Evolutionary conservation across 2,329 filamentous ascomycete species (phyloP), one percentile per base, ranked within the genome.

Genomic region (Emmonsiellopsis sp.): DNA sequence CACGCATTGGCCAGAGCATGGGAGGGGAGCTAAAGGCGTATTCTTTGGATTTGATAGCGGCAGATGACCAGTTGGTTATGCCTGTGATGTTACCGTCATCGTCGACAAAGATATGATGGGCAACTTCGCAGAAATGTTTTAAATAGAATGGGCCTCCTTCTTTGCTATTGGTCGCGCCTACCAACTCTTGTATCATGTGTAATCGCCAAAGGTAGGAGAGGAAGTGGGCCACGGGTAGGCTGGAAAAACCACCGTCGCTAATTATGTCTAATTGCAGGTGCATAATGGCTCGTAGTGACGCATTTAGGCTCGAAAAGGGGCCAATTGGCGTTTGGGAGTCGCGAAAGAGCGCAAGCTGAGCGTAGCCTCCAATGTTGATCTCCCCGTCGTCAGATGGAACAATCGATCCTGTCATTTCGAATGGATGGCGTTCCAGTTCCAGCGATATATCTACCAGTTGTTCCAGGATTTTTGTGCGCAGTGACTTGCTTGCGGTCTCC

Each of bases 141-240:
- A 51, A 39, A 32, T 42, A 51, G 42, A 51, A 51, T 17, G 49
- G 49, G 0, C 49, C 49, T n/a, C 49, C 49, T 34, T 51, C 49
- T 13, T 42, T 14, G 49, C 49, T 51, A 8, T 51, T 43, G 17
- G 39, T 43, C 39, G 37, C 42, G 14, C 21, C 37, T 6, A 51
- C 39, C 8, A 51, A 37, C 21, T 51, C 49, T 2, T 37, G 39
- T 21, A 51, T 51, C 39, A 14, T 51, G 39, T 42, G 37, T 6
- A 51, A 32, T 32, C 49, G 49, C 49, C 49, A 51, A 33, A 51
- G 49, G 11, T 51, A 51, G 42, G 49, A 51, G 27, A 51, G 49
- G 39, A 51, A 51, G 37, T 51, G 37, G 39, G 32, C 39, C 3
- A 51, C 10, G 13, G 49, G 6, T 10, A 51, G 14, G 33, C 31